A percentile compares a stretch with the other conserved stretches of the same genome.
These are phyloP conservation scores for Pseudopyrenochaeta lycopersici DNA, from an alignment of 2,329 filamentous ascomycete species.

Conservation along the genomic window DNA sequence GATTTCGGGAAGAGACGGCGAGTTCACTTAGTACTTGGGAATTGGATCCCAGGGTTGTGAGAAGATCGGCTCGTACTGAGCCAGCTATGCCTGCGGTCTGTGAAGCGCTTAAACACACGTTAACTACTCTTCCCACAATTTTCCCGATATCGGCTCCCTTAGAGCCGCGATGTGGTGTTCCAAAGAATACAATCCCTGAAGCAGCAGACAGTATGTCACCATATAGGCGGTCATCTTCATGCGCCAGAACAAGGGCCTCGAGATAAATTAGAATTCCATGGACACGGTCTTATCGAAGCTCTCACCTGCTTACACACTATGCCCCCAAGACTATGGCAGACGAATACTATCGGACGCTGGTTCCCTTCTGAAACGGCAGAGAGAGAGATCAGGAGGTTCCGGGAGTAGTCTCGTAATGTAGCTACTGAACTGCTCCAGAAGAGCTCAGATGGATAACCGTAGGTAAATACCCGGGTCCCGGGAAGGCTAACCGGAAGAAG, in stretches of 20 bases:
- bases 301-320: conserved; percentile 34
- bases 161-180: no score
- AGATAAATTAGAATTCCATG: conserved; percentile 15
- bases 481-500: conserved; percentile 42
- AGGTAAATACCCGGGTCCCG: conserved; percentile 30
- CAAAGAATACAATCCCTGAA: conserved; percentile 18
- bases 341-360: conserved; percentile 28
- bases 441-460: conserved; percentile 32
- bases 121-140: no score
- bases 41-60: no score
- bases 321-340: conserved; percentile 34
- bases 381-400: conserved; percentile 20
- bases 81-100: no score
- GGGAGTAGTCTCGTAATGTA: conserved; percentile 24
- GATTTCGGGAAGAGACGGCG: no score
- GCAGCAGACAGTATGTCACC: conserved; percentile 21
- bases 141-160: no score
- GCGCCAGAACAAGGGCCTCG: conserved; percentile 28
- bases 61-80: no score
- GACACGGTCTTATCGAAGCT: not conserved
- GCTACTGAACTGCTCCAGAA: conserved; percentile 27
- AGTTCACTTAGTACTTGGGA: no score
- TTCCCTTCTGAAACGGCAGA: conserved; percentile 10
- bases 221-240: conserved; percentile 19
- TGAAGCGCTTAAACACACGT: no score